phyloP scores from a whole-genome alignment of 2,329 filamentous ascomycete genomes.

The Nemania sp. region DNA sequence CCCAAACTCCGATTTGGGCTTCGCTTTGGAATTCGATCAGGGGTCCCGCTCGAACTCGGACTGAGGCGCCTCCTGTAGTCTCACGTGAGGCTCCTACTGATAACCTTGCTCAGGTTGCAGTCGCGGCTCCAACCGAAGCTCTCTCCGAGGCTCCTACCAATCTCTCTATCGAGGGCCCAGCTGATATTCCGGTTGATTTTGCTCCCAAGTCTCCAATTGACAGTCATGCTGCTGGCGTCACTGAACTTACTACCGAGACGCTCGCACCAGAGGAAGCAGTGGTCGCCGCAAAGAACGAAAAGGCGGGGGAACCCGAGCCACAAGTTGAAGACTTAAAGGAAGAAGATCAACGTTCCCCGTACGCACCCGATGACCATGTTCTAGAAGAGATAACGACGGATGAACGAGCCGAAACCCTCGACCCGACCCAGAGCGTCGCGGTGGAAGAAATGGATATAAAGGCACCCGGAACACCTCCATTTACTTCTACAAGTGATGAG shows the following conservation, averaged over 20 bases:
- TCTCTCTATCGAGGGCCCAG: not conserved
- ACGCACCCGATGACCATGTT: not conserved
- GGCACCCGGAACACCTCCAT: too few species aligned
- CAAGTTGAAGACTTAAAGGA: slow-evolving; percentile 18
- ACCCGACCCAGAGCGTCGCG: too few species aligned
- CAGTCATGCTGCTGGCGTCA: not conserved
- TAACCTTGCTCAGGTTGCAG: not conserved
- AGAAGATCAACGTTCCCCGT: slow-evolving; percentile 8
- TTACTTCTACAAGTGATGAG: too few species aligned
- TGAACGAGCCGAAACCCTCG: not conserved
- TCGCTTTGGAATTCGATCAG: not conserved
- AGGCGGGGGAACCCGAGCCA: slow-evolving; percentile 31
- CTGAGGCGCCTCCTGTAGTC: not conserved
- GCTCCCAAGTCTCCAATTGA: not conserved
- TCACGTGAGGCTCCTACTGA: not conserved
- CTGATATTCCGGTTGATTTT: not conserved
- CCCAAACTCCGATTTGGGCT: not conserved
- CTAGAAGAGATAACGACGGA: not conserved
- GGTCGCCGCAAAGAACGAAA: slow-evolving; percentile 21
- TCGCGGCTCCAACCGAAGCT: not conserved
- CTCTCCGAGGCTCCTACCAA: not conserved
- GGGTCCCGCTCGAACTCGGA: not conserved
- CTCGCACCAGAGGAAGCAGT: not conserved
- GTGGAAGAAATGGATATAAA: too few species aligned
- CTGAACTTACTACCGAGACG: not conserved